Evolutionary conservation across 139 green algal genomes (phyloP), one percentile per base, ranked within the genome.

Genomic region (Limnomonas spitsbergensis): DNA sequence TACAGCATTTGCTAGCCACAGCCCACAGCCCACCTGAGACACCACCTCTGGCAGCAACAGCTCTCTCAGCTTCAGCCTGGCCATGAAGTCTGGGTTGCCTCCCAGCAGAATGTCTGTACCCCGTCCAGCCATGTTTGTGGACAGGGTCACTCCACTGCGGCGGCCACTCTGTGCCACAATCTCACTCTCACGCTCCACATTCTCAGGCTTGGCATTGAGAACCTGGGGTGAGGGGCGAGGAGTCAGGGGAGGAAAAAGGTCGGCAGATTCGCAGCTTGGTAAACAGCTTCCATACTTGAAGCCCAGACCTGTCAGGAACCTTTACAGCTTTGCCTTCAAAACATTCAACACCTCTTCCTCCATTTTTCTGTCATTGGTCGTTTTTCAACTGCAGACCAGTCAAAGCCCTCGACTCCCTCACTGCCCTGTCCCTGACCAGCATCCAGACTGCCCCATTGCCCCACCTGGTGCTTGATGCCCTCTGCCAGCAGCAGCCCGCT

Each of bases 131-230:
- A 99, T 99, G 93, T 98, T 98, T 77, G 96, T 99, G 53, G 95
- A 93, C 38, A 99, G 97, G 36, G 95, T 99, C 2, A 98, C 96
- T 0, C 90, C 88, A 38, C 90, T 88, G 66, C 35, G 52, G 29
- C 94, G 90, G 1, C 95, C 94, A 35, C 75, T 85, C 85, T 97
- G 93, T 9, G 95, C 96, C 37, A 99, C 93, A 75, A 98, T 98
- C 89, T 99, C 95, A 61, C 80, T 89, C 89, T 99, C 96, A 2
- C 92, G 81, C 90, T 99, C 94, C 68, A 99, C 96, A 72, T 98
- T 99, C 88, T 99, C 95, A 1, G 96, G 96, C 87, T 98, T 98
- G 68, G 96, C 96, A 82, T 99, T 99, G 75, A 99, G 87, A 53
- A 99, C 86, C 90, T 98, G 83, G 20, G 47, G 14, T 61, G 14